A percentile compares a stretch with the other conserved stretches of the same genome.
Conservation (phyloP, 1,284 basidiomycete species). For the Cryptococcus sp. region DNA sequence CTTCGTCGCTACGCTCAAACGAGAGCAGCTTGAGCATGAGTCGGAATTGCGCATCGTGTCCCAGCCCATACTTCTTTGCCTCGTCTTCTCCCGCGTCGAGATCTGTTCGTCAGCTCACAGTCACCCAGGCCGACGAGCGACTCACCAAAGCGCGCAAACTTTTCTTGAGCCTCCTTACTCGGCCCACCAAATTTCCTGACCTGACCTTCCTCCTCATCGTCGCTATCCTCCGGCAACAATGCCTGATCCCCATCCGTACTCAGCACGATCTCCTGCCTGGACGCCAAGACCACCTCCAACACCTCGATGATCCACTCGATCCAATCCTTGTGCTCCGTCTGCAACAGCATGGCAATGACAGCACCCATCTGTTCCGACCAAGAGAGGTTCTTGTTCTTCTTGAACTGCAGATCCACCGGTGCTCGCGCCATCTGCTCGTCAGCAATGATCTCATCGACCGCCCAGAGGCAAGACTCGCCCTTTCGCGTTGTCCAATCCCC, state of each 20-base stretch:
- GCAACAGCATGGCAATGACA: conserved; percentile 66
- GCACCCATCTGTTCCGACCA: conserved; percentile 86
- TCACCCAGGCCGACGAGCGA: background rate
- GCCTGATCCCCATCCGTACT: conserved; percentile 56
- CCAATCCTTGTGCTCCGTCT: conserved; percentile 58
- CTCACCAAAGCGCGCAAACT: conserved; percentile 73
- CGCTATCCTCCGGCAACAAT: conserved; percentile 47
- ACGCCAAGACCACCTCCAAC: conserved; percentile 59
- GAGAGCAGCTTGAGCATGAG: conserved; percentile 58
- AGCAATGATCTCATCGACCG: too few species aligned
- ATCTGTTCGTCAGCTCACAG: conserved; percentile 48
- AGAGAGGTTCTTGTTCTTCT: conserved; percentile 67
- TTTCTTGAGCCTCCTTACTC: conserved; percentile 63
- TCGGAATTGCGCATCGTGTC: conserved; percentile 69
- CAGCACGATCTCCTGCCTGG: conserved; percentile 64
- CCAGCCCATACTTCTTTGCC: conserved; percentile 66
- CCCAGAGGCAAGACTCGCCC: too few species aligned
- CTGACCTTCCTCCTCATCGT: conserved; percentile 49
- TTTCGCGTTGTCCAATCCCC: conserved; percentile 46
- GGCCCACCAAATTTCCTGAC: conserved; percentile 49
- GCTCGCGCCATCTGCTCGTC: conserved; percentile 46
- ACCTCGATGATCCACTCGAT: conserved; percentile 77
- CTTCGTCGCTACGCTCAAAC: conserved; percentile 25
- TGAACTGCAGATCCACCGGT: conserved; percentile 66
- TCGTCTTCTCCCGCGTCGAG: conserved; percentile 64